phyloP scores from a whole-genome alignment of 2,329 filamentous ascomycete species.

The Aspergillus unguis region DNA sequence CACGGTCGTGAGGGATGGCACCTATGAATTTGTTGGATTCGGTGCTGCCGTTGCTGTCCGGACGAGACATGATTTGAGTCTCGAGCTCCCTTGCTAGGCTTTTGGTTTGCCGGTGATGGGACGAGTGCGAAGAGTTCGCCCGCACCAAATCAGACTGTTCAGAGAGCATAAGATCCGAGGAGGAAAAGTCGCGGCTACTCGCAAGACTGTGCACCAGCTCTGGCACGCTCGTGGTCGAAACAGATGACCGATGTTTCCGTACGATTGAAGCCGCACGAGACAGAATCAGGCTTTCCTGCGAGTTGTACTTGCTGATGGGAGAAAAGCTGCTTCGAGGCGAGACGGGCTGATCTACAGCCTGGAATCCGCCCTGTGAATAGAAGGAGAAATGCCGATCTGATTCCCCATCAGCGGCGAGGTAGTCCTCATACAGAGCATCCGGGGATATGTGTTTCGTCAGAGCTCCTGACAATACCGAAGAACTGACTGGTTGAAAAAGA shows the following conservation, averaged over 20 bases:
- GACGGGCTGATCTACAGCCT: conserved; percentile 38
- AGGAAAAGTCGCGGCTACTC: conserved; percentile 39
- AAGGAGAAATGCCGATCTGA: conserved; percentile 49
- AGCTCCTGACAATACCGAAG: conserved; percentile 29
- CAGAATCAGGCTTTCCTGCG: conserved; percentile 55
- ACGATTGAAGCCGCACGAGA: conserved; percentile 48
- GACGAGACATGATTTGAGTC: conserved; percentile 28
- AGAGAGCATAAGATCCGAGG: conserved; percentile 23
- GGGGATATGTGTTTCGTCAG: conserved; percentile 33
- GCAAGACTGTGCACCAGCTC: conserved; percentile 43
- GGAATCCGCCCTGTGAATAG: conserved; percentile 40
- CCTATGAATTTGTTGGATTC: conserved; percentile 26
- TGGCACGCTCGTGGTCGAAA: conserved; percentile 45
- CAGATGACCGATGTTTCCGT: conserved; percentile 47
- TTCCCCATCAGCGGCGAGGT: conserved; percentile 43
- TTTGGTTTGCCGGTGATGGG: conserved; percentile 35
- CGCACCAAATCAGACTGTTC: conserved; percentile 18
- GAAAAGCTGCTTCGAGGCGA: conserved; percentile 49
- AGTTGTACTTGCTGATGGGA: conserved; percentile 55
- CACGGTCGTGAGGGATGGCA: conserved; percentile 31
- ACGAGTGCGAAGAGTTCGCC: conserved; percentile 18
- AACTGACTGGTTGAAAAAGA: conserved; percentile 33
- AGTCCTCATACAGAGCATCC: conserved; percentile 40
- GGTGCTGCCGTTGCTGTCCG: conserved; percentile 25
- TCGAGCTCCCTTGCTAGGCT: conserved; percentile 36